These are phyloP conservation scores for Entophlyctis helioformis DNA, from an alignment of 192 early-diverging fungal species.

Conservation along the genomic window DNA sequence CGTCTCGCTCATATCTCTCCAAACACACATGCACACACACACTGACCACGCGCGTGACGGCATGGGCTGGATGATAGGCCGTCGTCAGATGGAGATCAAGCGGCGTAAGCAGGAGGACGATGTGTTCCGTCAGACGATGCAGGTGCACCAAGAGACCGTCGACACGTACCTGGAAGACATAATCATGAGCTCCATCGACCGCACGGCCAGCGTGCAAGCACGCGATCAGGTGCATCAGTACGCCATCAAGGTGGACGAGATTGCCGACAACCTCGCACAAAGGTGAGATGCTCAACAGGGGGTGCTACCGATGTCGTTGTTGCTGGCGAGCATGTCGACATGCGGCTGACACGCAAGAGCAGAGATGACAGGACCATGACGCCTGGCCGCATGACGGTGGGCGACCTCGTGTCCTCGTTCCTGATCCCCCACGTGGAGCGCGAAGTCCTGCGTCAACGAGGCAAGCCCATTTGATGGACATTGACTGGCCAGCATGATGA, in stretches of 20 bases:
- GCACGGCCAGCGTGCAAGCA: slow-evolving; percentile 24
- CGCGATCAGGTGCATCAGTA: slow-evolving; percentile 30
- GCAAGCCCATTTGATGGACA: too few species aligned
- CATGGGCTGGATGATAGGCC: slow-evolving; percentile 9
- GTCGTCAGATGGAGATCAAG: slow-evolving; percentile 32
- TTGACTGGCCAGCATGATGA: too few species aligned
- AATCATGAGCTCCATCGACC: slow-evolving; percentile 20
- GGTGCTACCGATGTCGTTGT: not conserved
- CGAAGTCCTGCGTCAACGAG: slow-evolving; percentile 26
- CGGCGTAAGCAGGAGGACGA: slow-evolving; percentile 34
- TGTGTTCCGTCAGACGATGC: slow-evolving; percentile 41
- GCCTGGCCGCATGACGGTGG: slow-evolving; percentile 25
- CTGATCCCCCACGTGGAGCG: slow-evolving; percentile 45
- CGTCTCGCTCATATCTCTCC: not conserved
- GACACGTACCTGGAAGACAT: slow-evolving; percentile 45
- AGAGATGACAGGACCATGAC: not conserved
- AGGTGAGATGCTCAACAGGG: not conserved
- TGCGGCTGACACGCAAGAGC: not conserved
- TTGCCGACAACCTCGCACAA: slow-evolving; percentile 12
- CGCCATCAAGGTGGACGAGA: slow-evolving; percentile 19
- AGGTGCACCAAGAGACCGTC: slow-evolving; percentile 44
- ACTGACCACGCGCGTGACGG: too few species aligned
- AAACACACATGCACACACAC: slow-evolving; percentile 7
- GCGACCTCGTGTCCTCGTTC: slow-evolving; percentile 40
- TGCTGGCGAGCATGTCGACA: not conserved